Base-by-base conservation (phyloP, 106 monocot species). In the Dendrobium nobile region DNA sequence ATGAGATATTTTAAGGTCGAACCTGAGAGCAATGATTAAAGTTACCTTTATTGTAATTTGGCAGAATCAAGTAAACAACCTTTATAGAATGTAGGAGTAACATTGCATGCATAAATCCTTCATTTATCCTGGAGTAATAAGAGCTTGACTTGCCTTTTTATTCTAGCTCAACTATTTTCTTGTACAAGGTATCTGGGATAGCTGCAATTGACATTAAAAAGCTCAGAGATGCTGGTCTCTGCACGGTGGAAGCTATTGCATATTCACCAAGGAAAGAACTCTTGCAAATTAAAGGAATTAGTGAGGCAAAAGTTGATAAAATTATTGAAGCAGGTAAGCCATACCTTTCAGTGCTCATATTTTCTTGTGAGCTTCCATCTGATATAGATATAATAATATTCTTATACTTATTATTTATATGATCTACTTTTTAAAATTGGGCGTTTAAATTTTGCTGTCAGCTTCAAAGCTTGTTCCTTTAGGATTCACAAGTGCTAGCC, bases 261-360 rank as follows among this genome's bases (percentile, higher is more conserved):
- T 99, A 90, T 82, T 90, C 95, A 8, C 95, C 99, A 80, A 91
- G 99, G 77, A 99, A 99, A 81, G 95, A 99, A 77, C 93, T 99
- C 58, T 79, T 99, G 79, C 99, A 90, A 91, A 93, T 99, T 68
- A 99, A 99, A 91, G 95, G 99, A 81, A 95, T 99, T 59, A 95
- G 99, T 80, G 99, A 99, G 77, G 93, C 99, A 18, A 95, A 99
- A 88, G 99, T 95, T 74, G 99, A 99, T 82, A 99, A 99, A 85
- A 99, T 95, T 82, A 95, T 99, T 84, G 99, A 95, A 88, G 99
- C 95, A 90, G 99, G 99, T 84, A 93, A 79, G 85, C 9, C 37
- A 9, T 44, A 75, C 20, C 24, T 64, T 75, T 40, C 28, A 58
- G n/a, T n/a, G 28, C 28, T 77, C n/a, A n/a, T 51, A 42, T 68